Evolutionary conservation across 106 monocot genomes (phyloP).

Genomic region (Chionographis japonica): DNA sequence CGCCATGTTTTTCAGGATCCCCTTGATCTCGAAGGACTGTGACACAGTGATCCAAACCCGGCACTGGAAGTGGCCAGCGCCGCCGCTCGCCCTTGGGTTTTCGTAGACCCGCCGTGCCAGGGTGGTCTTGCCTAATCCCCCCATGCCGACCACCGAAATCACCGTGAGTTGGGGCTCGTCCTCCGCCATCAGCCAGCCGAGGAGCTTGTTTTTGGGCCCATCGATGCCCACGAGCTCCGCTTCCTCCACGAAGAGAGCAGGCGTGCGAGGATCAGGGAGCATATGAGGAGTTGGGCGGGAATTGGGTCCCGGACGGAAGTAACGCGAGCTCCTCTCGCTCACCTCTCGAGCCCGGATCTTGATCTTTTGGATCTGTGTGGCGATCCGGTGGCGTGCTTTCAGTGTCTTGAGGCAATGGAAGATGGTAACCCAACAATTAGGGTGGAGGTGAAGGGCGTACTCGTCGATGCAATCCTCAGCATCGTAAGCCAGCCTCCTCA

Average conservation of each 20-base stretch:
- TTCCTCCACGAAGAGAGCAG: constrained; percentile 11
- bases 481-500: constrained; percentile 15
- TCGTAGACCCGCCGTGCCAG: constrained; percentile 9
- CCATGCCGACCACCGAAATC: constrained; percentile 15
- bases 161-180: background rate
- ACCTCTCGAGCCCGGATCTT: background rate
- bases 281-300: background rate
- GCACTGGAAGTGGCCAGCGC: background rate
- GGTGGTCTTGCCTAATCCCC: constrained; percentile 27
- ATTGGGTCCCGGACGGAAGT: background rate
- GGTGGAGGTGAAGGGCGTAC: background rate
- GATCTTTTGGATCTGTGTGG: constrained; percentile 4
- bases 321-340: background rate
- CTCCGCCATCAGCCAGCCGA: background rate
- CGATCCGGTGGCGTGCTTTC: constrained; percentile 4
- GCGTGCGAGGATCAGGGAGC: background rate
- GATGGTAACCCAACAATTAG: too few species aligned
- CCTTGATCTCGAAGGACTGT: background rate
- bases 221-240: constrained; percentile 9
- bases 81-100: background rate
- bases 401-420: background rate
- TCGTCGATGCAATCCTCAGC: constrained; percentile 28
- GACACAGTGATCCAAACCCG: constrained; percentile 15
- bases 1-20: constrained; percentile 6
- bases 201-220: background rate